These are phyloP conservation scores for Salvia splendens DNA, from an alignment of 257 asterid genomes.

Conservation along the genomic window DNA sequence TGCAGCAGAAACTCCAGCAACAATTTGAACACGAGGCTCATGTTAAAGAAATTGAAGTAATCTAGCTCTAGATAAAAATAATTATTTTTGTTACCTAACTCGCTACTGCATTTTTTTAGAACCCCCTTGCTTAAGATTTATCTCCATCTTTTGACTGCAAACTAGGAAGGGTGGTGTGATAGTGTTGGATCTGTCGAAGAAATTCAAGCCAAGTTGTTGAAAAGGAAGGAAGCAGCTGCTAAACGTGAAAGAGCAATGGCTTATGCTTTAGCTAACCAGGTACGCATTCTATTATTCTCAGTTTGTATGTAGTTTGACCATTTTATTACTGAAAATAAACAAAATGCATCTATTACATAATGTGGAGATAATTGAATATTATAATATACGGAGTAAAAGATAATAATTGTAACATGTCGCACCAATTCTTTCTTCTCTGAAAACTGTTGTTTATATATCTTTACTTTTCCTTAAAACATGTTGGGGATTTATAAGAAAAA, in stretches of 20 bases:
- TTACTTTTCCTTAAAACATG: slow-evolving; percentile 1
- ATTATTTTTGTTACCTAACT: slow-evolving; percentile 3
- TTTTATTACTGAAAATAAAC: slow-evolving; percentile 6
- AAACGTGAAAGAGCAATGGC: slow-evolving; percentile 99
- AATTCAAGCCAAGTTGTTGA: slow-evolving; percentile 86
- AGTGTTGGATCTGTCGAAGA: slow-evolving; percentile 92
- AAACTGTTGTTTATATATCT: background rate
- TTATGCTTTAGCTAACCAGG: slow-evolving; percentile 98
- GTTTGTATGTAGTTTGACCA: slow-evolving; percentile 12
- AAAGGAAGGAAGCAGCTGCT: slow-evolving; percentile 98
- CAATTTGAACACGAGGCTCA: slow-evolving; percentile 76
- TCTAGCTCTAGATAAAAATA: slow-evolving; percentile 29
- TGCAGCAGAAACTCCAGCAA: slow-evolving; percentile 68
- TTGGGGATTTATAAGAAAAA: background rate
- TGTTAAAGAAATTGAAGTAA: slow-evolving; percentile 91
- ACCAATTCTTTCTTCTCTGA: slow-evolving; percentile 7
- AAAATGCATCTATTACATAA: background rate
- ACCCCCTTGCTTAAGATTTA: slow-evolving; percentile 13
- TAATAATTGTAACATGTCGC: background rate
- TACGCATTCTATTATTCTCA: slow-evolving; percentile 32
- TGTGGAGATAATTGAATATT: background rate
- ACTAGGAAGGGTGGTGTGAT: slow-evolving; percentile 98
- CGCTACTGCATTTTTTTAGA: background rate
- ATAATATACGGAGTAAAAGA: background rate
- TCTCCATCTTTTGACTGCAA: slow-evolving; percentile 30